These are phyloP conservation scores for Ogataea kodamae DNA, from an alignment of 805 yeast genomes.

Conservation along the genomic window DNA sequence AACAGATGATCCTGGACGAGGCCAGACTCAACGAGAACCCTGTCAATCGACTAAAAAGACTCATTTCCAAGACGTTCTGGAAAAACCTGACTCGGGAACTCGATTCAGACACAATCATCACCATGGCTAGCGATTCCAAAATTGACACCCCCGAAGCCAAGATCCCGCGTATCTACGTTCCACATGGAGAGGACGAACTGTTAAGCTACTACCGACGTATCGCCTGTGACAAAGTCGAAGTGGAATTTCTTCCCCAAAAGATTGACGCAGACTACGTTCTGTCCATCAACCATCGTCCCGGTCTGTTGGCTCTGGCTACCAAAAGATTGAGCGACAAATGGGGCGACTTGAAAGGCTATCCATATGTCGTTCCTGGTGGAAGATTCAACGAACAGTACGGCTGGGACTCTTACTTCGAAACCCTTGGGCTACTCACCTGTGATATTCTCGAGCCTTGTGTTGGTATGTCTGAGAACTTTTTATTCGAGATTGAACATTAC, in stretches of 20 bases:
- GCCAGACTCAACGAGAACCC: conserved; percentile 84
- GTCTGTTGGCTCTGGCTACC: conserved; percentile 78
- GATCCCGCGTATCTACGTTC: conserved; percentile 75
- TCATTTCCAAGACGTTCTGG: conserved; percentile 81
- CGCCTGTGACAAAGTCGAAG: conserved; percentile 56
- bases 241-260: conserved; percentile 68
- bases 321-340: conserved; percentile 35
- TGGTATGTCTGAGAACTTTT: conserved; percentile 90
- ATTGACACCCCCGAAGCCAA: conserved; percentile 58
- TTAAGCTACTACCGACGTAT: conserved; percentile 61
- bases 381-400: conserved; percentile 95
- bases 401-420: conserved; percentile 96
- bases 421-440: conserved; percentile 74
- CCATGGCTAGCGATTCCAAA: conserved; percentile 77
- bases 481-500: conserved; percentile 84
- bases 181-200: conserved; percentile 65
- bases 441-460: conserved; percentile 65
- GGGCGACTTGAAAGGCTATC: conserved; percentile 52
- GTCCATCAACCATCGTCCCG: conserved; percentile 79
- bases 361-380: conserved; percentile 96
- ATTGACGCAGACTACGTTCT: conserved; percentile 76
- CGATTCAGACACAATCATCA: conserved; percentile 56
- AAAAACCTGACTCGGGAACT: conserved; percentile 67
- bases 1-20: conserved; percentile 77
- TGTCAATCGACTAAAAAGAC: conserved; percentile 66